Evolutionary conservation across 495 filamentous ascomycete species (phyloP), one percentile per base, ranked within the genome.

Genomic region (Delitschia confertaspora): DNA sequence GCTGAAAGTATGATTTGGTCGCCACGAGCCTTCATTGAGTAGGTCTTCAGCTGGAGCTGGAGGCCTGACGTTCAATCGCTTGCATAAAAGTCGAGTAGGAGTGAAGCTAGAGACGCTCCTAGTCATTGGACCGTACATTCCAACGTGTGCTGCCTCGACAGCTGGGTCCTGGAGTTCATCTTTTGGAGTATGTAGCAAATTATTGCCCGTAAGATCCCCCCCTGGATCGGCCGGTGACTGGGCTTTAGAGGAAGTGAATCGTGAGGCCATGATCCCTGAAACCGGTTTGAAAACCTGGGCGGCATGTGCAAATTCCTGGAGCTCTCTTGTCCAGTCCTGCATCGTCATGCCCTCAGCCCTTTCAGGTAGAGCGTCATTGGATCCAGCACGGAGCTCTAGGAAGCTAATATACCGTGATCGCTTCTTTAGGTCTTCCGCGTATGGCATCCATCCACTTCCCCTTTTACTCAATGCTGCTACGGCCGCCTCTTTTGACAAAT

Each of bases 261-360:
- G 78, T 18, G 83, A 83, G 13, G 91, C 91, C 83, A 98, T 95
- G 45, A 83, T 69, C 0, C 85, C 86, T 20, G 82, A 82, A 70
- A 93, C 81, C 1, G 91, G 91, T 60, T 84, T 88, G 70, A 95
- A 96, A 5, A 95, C 88, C 55, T 81, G 73, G 5, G 93, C 91
- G 21, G 86, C 89, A 45, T 82, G 83, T 29, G 78, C 72, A 59
- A 98, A 98, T 59, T 98, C 93, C 30, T 78, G 62, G 38, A 94
- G 69, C 60, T 98, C 91, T 41, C 74, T 76, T 4, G 77, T 58
- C 72, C 85, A 93, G 41, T 88, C 85, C 38, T 88, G 79, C 25
- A 71, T 78, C 34, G 66, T 75, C 55, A 75, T 70, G 1, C 67
- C 71, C 0, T 69, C 54, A 0, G 66, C 62, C 18, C 76, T 70